A percentile compares a stretch with the other conserved stretches of the same genome.
Evolutionary conservation across 371 early-diverging fungal genomes (phyloP).

Genomic region (Mucor racemosus): DNA sequence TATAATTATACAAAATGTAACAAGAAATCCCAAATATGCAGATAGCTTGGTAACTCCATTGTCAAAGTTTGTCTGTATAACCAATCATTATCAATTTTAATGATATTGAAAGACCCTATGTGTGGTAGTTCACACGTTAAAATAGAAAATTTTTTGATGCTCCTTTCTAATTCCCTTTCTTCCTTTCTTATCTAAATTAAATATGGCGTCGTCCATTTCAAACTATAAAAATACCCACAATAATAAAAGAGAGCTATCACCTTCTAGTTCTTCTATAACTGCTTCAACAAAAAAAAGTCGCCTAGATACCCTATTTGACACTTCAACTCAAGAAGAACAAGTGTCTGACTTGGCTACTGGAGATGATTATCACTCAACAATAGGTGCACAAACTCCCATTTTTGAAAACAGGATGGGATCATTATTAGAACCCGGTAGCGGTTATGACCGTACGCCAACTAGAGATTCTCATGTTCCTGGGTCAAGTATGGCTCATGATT

Average conservation of each 20-base stretch:
- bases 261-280: constrained; percentile 2
- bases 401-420: not conserved
- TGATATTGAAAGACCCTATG: not conserved
- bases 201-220: constrained; percentile 1
- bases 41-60: not conserved
- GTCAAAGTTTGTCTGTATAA: not conserved
- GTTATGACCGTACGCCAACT: constrained; percentile 9
- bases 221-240: not conserved
- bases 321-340: not conserved
- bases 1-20: not conserved
- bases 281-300: constrained; percentile 9
- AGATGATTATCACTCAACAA: not conserved
- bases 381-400: constrained; percentile 10
- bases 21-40: not conserved
- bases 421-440: constrained; percentile 1
- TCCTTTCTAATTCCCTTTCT: not conserved
- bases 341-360: not conserved
- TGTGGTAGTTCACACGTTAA: not conserved
- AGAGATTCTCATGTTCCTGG: not conserved
- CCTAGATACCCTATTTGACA: constrained; percentile 16
- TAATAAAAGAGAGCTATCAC: constrained; percentile 14
- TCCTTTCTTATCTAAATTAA: not conserved
- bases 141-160: constrained; percentile 1
- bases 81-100: not conserved
- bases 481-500: not conserved